A percentile compares a stretch with the other conserved stretches of the same genome.
These are phyloP conservation scores for Lagenaria siceraria DNA, from an alignment of 306 rosid genomes.

Conservation along the genomic window DNA sequence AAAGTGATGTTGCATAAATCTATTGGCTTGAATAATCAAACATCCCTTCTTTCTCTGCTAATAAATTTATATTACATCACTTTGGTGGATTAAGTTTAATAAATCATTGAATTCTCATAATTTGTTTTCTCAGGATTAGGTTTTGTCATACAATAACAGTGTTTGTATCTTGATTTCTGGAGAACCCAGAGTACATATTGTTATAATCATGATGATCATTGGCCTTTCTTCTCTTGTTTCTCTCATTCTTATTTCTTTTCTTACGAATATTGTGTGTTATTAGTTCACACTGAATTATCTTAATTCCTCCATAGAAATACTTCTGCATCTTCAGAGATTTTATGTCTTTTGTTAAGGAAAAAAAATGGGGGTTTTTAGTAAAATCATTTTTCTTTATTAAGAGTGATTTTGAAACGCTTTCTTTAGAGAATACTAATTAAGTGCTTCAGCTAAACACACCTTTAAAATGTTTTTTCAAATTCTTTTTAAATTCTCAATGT, in stretches of 20 bases:
- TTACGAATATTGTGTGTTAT: background rate
- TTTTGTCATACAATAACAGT: background rate
- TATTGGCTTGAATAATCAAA: background rate
- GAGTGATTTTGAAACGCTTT: no score
- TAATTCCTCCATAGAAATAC: no score
- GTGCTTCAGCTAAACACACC: no score
- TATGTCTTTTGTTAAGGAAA: no score
- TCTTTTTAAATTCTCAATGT: no score
- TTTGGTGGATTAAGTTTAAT: background rate
- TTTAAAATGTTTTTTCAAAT: no score
- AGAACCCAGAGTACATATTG: background rate
- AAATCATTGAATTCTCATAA: background rate
- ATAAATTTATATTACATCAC: conserved; percentile 9
- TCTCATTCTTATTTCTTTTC: background rate
- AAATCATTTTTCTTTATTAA: no score
- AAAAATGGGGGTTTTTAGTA: no score
- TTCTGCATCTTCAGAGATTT: no score
- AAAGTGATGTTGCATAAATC: background rate
- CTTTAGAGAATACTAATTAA: no score
- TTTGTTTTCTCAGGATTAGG: background rate
- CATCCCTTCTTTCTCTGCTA: background rate
- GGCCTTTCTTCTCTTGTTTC: background rate
- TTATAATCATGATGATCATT: background rate
- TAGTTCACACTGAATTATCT: background rate
- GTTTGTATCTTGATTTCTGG: background rate